Percentiles rank a stretch among this genome's conserved stretches.
phyloP scores from a whole-genome alignment of 2,329 filamentous ascomycete species.

The Truncatella angustata region DNA sequence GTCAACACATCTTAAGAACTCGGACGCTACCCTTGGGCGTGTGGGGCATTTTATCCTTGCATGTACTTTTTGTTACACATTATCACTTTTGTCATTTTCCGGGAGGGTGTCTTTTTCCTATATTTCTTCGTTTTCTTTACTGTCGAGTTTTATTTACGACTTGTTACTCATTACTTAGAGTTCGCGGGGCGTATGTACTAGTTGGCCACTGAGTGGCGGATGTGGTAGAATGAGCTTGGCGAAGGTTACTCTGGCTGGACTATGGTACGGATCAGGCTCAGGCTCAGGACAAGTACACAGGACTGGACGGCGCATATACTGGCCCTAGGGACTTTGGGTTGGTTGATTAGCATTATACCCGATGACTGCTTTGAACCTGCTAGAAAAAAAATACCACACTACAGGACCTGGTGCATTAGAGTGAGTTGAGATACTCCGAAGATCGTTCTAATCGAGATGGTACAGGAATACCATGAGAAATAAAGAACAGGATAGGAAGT shows the following conservation, averaged over 20 bases:
- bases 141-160: no score
- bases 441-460: not conserved
- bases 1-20: no score
- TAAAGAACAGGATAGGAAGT: not conserved
- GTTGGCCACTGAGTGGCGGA: not conserved
- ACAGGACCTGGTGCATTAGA: not conserved
- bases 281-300: not conserved
- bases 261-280: not conserved
- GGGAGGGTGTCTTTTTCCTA: not conserved
- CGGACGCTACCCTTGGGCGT: no score
- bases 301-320: not conserved
- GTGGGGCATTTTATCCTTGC: not conserved
- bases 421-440: not conserved
- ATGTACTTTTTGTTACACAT: not conserved
- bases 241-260: not conserved
- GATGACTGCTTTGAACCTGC: not conserved
- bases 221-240: not conserved
- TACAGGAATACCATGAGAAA: not conserved
- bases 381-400: not conserved
- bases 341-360: constrained; percentile 6
- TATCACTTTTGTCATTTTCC: not conserved
- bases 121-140: not conserved
- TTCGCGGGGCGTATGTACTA: no score
- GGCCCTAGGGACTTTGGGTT: not conserved
- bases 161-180: no score